Evolutionary conservation across 1,284 basidiomycete genomes (phyloP), one percentile per base, ranked within the genome.

Genomic region (Moniliophthora roreri): DNA sequence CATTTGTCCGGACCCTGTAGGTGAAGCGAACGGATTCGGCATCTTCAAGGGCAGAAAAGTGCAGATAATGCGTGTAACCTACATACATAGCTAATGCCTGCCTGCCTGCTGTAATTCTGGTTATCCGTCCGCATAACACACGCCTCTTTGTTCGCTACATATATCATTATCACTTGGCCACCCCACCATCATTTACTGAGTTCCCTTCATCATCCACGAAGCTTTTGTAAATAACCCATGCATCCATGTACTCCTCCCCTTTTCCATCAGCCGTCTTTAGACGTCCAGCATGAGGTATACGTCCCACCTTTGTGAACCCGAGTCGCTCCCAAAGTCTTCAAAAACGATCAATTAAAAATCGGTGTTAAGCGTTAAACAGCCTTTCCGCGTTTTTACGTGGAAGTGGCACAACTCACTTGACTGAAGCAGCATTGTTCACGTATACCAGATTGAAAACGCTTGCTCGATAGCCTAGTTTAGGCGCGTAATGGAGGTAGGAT

Each of bases 391-490:
- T 47, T 13, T 44, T 26, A 23, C 45, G 32, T 37, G 48, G 47
- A 36, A 20, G 38, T 35, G 40, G 44, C 20, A 44, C 24, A 13
- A 66, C 75, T 61, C 54, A 85, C 86, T 75, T 80, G 54, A 90
- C 70, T 52, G 84, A 89, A 11, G 87, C 87, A 40, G 75, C 68
- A 69, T 91, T 92, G 73, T 88, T 93, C 36, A 85, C 84, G 70
- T 91, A 98, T 34, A 97, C 94, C 44, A 98, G 79, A 67, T 98
- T 98, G 78, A 97, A 98, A 15, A 98, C 91, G 62, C 89, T 93
- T 0, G 84, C 91, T 61, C 85, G 79, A 74, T 95, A 98, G 8
- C 94, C 89, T 23, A 92, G 71, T 34, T 72, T 73, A 0, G 92
- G 94, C 0, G 82, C 95, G 62, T 92, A 94, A 65, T 91, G 73